Percentiles rank a stretch among this genome's conserved stretches.
phyloP scores from a whole-genome alignment of 1,284 basidiomycete species.

The Volvariella volvacea region DNA sequence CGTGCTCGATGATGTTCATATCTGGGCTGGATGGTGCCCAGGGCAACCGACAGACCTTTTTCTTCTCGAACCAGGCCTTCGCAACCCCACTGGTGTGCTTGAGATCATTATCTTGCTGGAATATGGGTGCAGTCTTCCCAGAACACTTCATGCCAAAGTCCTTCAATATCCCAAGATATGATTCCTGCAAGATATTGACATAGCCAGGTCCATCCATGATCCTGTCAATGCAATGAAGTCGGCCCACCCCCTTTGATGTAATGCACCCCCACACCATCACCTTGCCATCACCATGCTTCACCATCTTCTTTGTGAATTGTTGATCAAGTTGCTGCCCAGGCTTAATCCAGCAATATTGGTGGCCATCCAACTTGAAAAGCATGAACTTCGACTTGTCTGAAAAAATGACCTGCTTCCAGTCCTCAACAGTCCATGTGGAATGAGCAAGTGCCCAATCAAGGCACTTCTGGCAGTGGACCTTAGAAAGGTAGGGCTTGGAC shows the following conservation, averaged over 20 bases:
- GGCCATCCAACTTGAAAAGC: neutral
- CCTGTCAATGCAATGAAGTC: neutral
- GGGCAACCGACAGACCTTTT: too few relatives aligned
- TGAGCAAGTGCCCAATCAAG: neutral
- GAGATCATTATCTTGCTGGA: constrained; percentile 25
- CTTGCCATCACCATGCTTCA: constrained; percentile 3
- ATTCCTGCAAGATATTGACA: too few relatives aligned
- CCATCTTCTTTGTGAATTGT: neutral
- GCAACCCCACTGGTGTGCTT: constrained; percentile 21
- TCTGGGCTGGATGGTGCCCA: too few relatives aligned
- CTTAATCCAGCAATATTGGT: neutral
- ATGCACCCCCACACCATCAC: constrained; percentile 2
- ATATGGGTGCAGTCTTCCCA: too few relatives aligned
- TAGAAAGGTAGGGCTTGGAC: neutral
- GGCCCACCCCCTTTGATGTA: neutral
- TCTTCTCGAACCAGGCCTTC: constrained; percentile 20
- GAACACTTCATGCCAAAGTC: too few relatives aligned
- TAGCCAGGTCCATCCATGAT: too few relatives aligned
- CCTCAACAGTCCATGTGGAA: too few relatives aligned
- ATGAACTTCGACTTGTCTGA: constrained; percentile 1
- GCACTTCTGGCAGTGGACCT: neutral
- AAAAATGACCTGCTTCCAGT: neutral
- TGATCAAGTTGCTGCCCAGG: neutral
- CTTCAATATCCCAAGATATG: too few relatives aligned
- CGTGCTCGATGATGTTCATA: too few relatives aligned